A percentile compares a stretch with the other conserved stretches of the same genome.
Conservation (phyloP, 1,139 yeast genomes). For the Blastobotrys elegans region DNA sequence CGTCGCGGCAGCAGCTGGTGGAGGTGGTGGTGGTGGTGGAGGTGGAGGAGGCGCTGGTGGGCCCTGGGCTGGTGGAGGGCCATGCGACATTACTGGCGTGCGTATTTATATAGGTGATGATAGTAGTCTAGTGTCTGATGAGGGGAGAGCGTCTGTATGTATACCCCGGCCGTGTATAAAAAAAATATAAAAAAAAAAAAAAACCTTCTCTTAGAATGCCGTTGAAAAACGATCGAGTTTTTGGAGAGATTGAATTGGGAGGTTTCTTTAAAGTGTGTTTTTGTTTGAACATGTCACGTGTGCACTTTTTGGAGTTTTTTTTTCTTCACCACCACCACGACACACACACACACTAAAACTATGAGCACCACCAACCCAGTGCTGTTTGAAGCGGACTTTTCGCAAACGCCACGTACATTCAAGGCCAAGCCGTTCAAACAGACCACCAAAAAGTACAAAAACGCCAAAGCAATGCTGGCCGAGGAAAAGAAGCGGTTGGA, state of each 20-base stretch:
- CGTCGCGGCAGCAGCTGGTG: not conserved
- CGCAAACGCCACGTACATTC: slow-evolving; percentile 37
- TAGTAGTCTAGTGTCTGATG: no score
- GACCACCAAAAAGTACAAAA: slow-evolving; percentile 53
- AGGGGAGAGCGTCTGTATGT: no score
- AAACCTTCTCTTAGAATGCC: no score
- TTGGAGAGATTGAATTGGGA: not conserved
- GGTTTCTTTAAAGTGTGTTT: not conserved
- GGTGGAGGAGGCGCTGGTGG: slow-evolving; percentile 1
- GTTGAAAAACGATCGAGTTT: not conserved
- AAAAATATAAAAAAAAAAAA: no score
- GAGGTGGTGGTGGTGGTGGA: not conserved
- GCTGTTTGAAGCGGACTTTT: slow-evolving; percentile 26
- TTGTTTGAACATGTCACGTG: not conserved
- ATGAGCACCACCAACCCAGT: not conserved
- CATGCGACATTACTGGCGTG: not conserved
- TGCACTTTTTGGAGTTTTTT: not conserved
- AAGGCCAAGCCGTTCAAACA: slow-evolving; percentile 45
- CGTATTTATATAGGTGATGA: no score
- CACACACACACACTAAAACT: not conserved
- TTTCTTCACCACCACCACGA: not conserved
- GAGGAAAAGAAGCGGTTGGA: slow-evolving; percentile 68
- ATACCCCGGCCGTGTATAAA: not conserved
- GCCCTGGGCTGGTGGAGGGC: not conserved
- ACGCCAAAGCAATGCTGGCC: slow-evolving; percentile 64